phyloP scores from a whole-genome alignment of 1,284 basidiomycete genomes.

The Fomitopsis betulina region DNA sequence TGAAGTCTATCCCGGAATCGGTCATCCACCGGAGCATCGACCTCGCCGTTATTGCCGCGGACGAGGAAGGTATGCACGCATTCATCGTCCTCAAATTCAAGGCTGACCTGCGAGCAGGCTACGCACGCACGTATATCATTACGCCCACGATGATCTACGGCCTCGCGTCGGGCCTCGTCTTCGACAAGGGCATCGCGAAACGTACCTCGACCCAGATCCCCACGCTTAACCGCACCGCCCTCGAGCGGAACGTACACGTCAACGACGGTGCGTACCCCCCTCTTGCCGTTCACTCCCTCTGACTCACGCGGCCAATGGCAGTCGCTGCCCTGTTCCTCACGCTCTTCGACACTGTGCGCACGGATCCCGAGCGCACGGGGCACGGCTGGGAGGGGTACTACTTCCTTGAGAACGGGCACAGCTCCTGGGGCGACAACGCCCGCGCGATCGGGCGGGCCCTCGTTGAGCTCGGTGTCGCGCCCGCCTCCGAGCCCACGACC shows the following conservation, averaged over 20 bases:
- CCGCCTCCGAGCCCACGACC: conserved; percentile 20
- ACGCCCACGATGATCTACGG: conserved; percentile 37
- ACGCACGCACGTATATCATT: conserved; percentile 33
- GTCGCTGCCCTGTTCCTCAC: not conserved
- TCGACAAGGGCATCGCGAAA: conserved; percentile 33
- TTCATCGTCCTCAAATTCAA: too few species aligned
- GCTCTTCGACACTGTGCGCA: too few species aligned
- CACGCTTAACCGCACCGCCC: conserved; percentile 17
- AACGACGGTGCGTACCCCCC: conserved; percentile 30
- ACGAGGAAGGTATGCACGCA: conserved; percentile 24
- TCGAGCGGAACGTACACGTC: conserved; percentile 36
- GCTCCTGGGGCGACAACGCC: conserved; percentile 29
- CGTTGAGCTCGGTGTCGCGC: conserved; percentile 22
- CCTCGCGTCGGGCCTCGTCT: conserved; percentile 27
- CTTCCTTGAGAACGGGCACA: conserved; percentile 42
- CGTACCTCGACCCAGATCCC: conserved; percentile 31
- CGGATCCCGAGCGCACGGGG: conserved; percentile 4
- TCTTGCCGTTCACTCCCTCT: too few species aligned
- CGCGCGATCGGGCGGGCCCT: conserved; percentile 31
- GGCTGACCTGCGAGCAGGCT: conserved; percentile 24
- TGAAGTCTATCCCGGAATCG: too few species aligned
- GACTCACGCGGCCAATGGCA: too few species aligned
- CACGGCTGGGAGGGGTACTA: conserved; percentile 43
- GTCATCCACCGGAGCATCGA: conserved; percentile 30
- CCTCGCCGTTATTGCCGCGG: conserved; percentile 25